A percentile compares a stretch with the other conserved stretches of the same genome.
Conservation (phyloP, 805 yeast species). For the Candida nanaspora region DNA sequence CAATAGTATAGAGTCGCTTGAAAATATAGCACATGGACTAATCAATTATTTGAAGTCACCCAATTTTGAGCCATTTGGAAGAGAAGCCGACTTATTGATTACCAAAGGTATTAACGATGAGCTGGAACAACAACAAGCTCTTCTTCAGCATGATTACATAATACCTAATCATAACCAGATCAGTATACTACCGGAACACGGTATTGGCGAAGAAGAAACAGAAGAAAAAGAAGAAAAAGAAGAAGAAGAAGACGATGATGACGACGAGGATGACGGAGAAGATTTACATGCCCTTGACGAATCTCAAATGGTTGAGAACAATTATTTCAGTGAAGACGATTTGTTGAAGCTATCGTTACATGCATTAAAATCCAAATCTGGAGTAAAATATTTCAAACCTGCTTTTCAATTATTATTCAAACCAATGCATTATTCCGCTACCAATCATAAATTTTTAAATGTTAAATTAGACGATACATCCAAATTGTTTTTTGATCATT, state of each 20-base stretch:
- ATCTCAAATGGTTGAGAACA: slow-evolving; percentile 26
- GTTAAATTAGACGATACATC: slow-evolving; percentile 35
- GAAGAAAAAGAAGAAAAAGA: too few relatives aligned
- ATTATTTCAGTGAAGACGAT: slow-evolving; percentile 19
- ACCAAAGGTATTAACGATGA: neutral
- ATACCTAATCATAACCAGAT: too few relatives aligned
- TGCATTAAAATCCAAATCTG: slow-evolving; percentile 12
- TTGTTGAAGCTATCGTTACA: slow-evolving; percentile 9
- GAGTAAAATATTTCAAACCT: slow-evolving; percentile 19
- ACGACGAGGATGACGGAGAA: slow-evolving; percentile 11
- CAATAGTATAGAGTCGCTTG: too few relatives aligned
- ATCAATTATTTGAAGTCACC: slow-evolving; percentile 9
- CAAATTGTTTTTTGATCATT: slow-evolving; percentile 39
- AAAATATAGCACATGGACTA: slow-evolving; percentile 5
- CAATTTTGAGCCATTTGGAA: slow-evolving; percentile 6
- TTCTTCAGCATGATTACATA: too few relatives aligned
- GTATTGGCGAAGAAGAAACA: too few relatives aligned
- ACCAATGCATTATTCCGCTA: slow-evolving; percentile 9
- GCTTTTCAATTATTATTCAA: slow-evolving; percentile 18
- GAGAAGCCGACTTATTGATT: neutral
- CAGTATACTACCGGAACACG: too few relatives aligned
- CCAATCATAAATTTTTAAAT: slow-evolving; percentile 14
- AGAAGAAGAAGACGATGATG: neutral
- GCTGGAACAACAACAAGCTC: neutral
- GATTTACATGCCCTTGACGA: slow-evolving; percentile 26